A percentile compares a stretch with the other conserved stretches of the same genome.
Evolutionary conservation across 257 asterid genomes (phyloP).

Genomic region (Nicotiana undulata): DNA sequence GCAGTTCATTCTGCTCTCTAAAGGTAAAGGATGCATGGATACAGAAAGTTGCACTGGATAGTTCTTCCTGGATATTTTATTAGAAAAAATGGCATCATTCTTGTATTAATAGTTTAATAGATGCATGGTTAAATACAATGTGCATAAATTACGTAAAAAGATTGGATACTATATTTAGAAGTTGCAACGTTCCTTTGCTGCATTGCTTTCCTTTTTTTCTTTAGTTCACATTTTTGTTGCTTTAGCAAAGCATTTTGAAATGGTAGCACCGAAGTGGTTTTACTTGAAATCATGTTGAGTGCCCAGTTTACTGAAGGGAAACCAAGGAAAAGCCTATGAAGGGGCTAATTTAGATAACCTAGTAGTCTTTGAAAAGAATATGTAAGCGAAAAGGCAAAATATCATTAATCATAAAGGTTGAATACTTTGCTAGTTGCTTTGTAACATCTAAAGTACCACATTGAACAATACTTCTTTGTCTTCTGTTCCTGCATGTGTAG

Average conservation of each 20-base stretch:
- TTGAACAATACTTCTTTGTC: neutral
- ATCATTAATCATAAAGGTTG: neutral
- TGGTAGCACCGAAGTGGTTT: neutral
- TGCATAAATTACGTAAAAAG: neutral
- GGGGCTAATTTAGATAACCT: neutral
- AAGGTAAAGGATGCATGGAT: slow-evolving; percentile 37
- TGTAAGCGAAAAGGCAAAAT: neutral
- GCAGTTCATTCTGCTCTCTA: slow-evolving; percentile 93
- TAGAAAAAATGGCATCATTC: neutral
- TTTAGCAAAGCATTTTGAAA: neutral
- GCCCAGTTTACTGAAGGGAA: neutral
- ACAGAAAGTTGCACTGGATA: neutral
- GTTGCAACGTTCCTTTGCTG: neutral
- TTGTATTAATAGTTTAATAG: neutral
- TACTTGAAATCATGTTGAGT: neutral
- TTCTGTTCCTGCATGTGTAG: neutral
- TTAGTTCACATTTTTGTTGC: neutral
- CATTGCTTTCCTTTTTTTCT: neutral
- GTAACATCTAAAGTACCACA: neutral
- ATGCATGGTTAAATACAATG: neutral
- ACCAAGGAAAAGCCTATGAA: neutral
- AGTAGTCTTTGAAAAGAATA: neutral
- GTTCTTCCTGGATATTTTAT: neutral
- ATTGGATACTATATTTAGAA: neutral
- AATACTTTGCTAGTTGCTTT: neutral